Evolutionary conservation across 108 stramenopile genomes (phyloP), one percentile per base, ranked within the genome.

Genomic region (Nitzschia inconspicua): DNA sequence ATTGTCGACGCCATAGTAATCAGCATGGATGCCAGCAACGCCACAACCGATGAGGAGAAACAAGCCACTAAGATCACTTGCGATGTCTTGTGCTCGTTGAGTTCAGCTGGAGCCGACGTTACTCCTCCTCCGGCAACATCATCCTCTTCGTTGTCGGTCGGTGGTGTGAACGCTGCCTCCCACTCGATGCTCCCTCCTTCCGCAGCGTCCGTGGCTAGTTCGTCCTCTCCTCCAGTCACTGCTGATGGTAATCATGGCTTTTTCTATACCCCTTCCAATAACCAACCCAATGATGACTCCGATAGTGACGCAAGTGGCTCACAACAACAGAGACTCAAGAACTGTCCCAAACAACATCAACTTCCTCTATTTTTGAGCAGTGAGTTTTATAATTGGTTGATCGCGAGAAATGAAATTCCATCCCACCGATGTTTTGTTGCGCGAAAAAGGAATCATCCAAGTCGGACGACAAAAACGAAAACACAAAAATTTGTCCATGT

Each of bases 351-450:
- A 48, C 79, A 87, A 53, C 73, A 78, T 52, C 82, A 83, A 44
- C 65, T 87, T 43, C 86, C 86, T 18, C 59, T 87, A 68, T 87
- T 87, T 63, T 77, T 87, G 8, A 68, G 59, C 34, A 86, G 85
- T 86, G 55, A 73, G 85, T 86, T 19, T 30, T 8, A 25, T 18
- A 28, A 35, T 22, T n/a, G 7, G 16, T 39, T 16, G 2, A 0
- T 48, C 10, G 1, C 16, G 6, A 4, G 60, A 3, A 39, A 27
- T 28, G 19, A 18, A n/a, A 28, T 24, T 27, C 39, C n/a, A 52
- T n/a, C 30, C 20, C 44, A 25, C 37, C 63, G 14, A 5, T 9
- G 14, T 20, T 30, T 16, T 34, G 14, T 7, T 5, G 6, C 44
- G 11, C 28, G 19, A 6, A 36, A 20, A 39, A 61, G 80, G 81